Base-by-base conservation (phyloP, 331 rosid genomes). In the Dryas integrifolia region DNA sequence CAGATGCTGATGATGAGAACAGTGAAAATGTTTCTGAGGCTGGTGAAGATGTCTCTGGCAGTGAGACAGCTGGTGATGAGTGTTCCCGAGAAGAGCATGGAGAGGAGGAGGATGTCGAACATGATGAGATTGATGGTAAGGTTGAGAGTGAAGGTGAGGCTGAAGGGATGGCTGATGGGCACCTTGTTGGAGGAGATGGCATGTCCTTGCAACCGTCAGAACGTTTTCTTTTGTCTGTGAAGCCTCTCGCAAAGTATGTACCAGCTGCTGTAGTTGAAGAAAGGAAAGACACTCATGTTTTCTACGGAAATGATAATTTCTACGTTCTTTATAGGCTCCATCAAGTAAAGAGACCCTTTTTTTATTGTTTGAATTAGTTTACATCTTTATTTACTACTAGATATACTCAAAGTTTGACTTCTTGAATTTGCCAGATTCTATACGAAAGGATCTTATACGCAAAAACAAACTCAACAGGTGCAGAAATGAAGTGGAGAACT, bases 91-190 rank as follows among this genome's bases (percentile, higher is more conserved):
- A 86, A 76, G 99, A 88, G 73, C 97, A 88, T 30, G 94, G 86
- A 66, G 95, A 87, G 67, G 95, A 86, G 76, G 96, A 87, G 65
- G 96, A 89, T 74, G 82, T 79, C 21, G 98, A 86, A 58, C 88
- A 78, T 21, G 96, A 89, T 70, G 98, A 84, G 64, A 85, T 79
- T 72, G 96, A 92, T 79, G 91, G 82, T 75, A 95, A 90, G 89
- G 99, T 84, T 79, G 99, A 92, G 90, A 91, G 99, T 72, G 97
- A 95, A 86, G 99, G 96, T 35, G 99, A 95, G 86, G 97, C 90
- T 38, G 99, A 92, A 71, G 98, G 91, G 78, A 82, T 84, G 80
- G 84, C 80, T 63, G 97, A 90, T 82, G 86, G 75, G 47, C 97
- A 92, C 72, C 74, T 76, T 45, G 82, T 72, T 64, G 96, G 86